Evolutionary conservation across 2,329 filamentous ascomycete species (phyloP), one percentile per base, ranked within the genome.

Genomic region (Colletotrichum sp.): DNA sequence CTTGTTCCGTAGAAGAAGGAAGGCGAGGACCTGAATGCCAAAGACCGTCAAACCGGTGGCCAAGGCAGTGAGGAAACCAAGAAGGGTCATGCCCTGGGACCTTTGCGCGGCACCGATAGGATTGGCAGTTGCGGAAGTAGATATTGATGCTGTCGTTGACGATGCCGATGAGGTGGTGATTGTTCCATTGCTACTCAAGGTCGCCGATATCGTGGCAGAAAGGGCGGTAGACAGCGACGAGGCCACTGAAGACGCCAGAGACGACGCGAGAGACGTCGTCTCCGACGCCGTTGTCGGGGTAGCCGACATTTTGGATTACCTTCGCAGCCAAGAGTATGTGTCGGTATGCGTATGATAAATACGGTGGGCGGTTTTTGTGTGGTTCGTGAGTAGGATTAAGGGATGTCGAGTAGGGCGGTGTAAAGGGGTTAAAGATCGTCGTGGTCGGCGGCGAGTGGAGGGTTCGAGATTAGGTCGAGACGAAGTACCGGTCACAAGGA

Each of bases 1-100:
- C 78, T 95, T 96, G 75, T 95, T 93, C 78, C 95, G 93, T 56
- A 98, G 86, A 2, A 97, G 80, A 8, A 95, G 83, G 82, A 98
- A 98, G n/a, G 94, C 81, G 13, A 93, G 81, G 43, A 95, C 86
- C 81, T 93, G 92, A 7, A 93, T 84, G 1, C 87, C 89, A 76
- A 94, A 95, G 71, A 94, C 84, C 21, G 91, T 84, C 62, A 93
- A 81, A 81, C 92, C 92, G 66, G 91, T 89, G 43, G 87, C 88
- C 77, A 95, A 81, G 56, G 93, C 93, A 66, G 93, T 91, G 43
- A 94, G 80, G 78, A 95, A 95, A n/a, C 90, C 84, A 24, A 86
- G 82, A 66, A 90, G 81, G 77, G 87, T 88, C 64, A 89, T 86
- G 62, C 88, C 87, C 24, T 83, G 80, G 6, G 81, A 80, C 5